phyloP scores from a whole-genome alignment of 225 moss, liverwort and hornwort species.

The Sphagnum contortum region DNA sequence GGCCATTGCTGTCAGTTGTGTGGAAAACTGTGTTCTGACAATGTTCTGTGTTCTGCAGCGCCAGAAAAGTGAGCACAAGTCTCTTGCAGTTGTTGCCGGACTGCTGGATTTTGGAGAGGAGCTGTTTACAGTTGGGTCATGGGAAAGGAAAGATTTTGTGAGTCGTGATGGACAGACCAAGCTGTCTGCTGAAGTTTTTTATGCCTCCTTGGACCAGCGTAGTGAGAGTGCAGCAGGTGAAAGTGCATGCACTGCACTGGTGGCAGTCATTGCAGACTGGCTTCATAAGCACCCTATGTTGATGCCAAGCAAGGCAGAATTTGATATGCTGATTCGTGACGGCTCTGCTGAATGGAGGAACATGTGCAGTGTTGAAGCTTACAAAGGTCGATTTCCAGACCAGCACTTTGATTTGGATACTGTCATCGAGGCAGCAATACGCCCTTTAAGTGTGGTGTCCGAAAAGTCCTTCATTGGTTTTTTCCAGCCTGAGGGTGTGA shows the following conservation, averaged over 20 bases:
- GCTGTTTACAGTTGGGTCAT: slow-evolving; percentile 79
- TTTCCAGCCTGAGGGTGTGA: slow-evolving; percentile 74
- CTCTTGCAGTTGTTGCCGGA: slow-evolving; percentile 6
- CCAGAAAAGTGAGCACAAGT: slow-evolving; percentile 27
- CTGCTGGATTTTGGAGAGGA: slow-evolving; percentile 74
- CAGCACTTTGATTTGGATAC: slow-evolving; percentile 93
- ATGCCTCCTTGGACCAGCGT: slow-evolving; percentile 94
- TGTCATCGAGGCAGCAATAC: slow-evolving; percentile 71
- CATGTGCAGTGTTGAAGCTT: slow-evolving; percentile 78
- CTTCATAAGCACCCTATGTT: slow-evolving; percentile 77
- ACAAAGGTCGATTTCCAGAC: slow-evolving; percentile 73
- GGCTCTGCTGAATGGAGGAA: slow-evolving; percentile 98
- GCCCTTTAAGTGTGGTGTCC: slow-evolving; percentile 59
- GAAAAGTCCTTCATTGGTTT: slow-evolving; percentile 82
- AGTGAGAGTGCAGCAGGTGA: slow-evolving; percentile 98
- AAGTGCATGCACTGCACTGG: slow-evolving; percentile 93
- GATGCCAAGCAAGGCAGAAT: slow-evolving; percentile 94
- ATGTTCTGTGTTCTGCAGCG: slow-evolving; percentile 16
- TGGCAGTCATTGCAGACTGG: slow-evolving; percentile 94
- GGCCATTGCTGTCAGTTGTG: too few relatives aligned
- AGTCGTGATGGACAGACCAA: slow-evolving; percentile 79
- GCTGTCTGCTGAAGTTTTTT: slow-evolving; percentile 76
- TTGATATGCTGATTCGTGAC: slow-evolving; percentile 94
- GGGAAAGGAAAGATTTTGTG: slow-evolving; percentile 80
- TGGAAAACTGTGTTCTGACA: too few relatives aligned